Evolutionary conservation across 495 filamentous ascomycete species (phyloP).

Genomic region (Evansstolkia leycettana): DNA sequence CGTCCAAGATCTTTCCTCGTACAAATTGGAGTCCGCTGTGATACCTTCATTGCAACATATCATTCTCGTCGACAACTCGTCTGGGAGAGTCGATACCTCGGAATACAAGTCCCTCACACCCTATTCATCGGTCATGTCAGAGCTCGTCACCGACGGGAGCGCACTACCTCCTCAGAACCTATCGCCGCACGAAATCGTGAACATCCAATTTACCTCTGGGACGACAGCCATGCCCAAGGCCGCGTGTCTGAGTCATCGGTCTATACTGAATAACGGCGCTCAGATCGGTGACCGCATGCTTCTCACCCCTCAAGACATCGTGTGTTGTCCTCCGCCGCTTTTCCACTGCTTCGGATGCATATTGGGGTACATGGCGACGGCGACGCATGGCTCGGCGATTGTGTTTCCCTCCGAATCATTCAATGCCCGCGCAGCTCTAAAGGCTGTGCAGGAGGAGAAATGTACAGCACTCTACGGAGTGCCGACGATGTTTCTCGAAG

Average conservation of each 20-base stretch:
- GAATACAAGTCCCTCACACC: constrained; percentile 36
- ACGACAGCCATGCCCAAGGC: constrained; percentile 88
- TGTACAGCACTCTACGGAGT: constrained; percentile 89
- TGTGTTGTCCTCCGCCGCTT: constrained; percentile 78
- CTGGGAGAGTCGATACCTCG: constrained; percentile 39
- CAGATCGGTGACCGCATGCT: constrained; percentile 77
- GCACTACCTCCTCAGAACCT: constrained; percentile 35
- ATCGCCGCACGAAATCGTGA: constrained; percentile 60
- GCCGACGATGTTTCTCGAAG: constrained; percentile 90
- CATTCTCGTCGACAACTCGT: constrained; percentile 72
- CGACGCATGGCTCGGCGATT: constrained; percentile 73
- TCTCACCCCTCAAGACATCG: constrained; percentile 54
- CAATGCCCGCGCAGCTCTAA: constrained; percentile 60
- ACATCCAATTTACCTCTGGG: constrained; percentile 95
- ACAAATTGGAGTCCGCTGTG: constrained; percentile 45
- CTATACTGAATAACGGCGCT: constrained; percentile 82
- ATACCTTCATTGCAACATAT: constrained; percentile 61
- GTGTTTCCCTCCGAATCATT: constrained; percentile 85
- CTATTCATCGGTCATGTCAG: constrained; percentile 34
- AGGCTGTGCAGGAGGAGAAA: constrained; percentile 58
- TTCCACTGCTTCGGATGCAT: constrained; percentile 93
- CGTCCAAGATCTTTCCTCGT: constrained; percentile 41
- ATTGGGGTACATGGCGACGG: constrained; percentile 88
- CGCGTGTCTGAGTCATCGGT: constrained; percentile 71
- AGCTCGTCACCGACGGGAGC: constrained; percentile 36